Conservation (phyloP, 441 rosid species). For the Arabidopsis lyrata region DNA sequence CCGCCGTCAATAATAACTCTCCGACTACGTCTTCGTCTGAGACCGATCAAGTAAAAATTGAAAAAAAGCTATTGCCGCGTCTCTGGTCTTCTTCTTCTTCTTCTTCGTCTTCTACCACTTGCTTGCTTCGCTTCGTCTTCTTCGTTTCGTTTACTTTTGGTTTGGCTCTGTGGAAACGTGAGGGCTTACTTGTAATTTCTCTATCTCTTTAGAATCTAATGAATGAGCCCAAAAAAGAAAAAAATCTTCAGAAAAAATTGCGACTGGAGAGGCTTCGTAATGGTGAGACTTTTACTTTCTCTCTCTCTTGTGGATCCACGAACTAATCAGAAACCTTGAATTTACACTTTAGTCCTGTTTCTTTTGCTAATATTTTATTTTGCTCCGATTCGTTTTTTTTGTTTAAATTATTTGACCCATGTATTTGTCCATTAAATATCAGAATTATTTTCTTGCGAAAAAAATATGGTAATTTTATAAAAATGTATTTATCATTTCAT, state of each 20-base stretch:
- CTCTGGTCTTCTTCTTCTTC: slow-evolving; percentile 5
- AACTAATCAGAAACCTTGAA: not conserved
- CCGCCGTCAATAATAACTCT: slow-evolving; percentile 12
- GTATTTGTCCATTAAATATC: too few relatives aligned
- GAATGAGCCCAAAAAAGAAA: not conserved
- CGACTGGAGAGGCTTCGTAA: slow-evolving; percentile 17
- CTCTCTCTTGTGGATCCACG: slow-evolving; percentile 40
- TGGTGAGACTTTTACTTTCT: slow-evolving; percentile 30
- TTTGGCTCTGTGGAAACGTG: slow-evolving; percentile 35
- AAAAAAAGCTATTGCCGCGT: not conserved
- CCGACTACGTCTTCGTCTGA: slow-evolving; percentile 14
- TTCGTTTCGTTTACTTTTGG: slow-evolving; percentile 38
- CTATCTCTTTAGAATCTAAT: slow-evolving; percentile 24
- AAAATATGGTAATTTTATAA: too few relatives aligned
- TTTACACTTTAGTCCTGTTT: slow-evolving; percentile 14
- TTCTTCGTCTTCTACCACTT: slow-evolving; percentile 16
- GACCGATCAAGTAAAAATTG: slow-evolving; percentile 15
- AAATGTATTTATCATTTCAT: too few relatives aligned
- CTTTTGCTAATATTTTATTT: not conserved
- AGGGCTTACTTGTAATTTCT: slow-evolving; percentile 32
- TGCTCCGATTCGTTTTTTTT: not conserved
- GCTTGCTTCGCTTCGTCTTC: slow-evolving; percentile 27
- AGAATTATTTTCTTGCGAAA: too few relatives aligned
- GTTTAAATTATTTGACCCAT: not conserved
- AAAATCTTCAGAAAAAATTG: slow-evolving; percentile 25